These are phyloP conservation scores for Penicillium arizonense DNA, from an alignment of 495 filamentous ascomycete species.

Conservation along the genomic window DNA sequence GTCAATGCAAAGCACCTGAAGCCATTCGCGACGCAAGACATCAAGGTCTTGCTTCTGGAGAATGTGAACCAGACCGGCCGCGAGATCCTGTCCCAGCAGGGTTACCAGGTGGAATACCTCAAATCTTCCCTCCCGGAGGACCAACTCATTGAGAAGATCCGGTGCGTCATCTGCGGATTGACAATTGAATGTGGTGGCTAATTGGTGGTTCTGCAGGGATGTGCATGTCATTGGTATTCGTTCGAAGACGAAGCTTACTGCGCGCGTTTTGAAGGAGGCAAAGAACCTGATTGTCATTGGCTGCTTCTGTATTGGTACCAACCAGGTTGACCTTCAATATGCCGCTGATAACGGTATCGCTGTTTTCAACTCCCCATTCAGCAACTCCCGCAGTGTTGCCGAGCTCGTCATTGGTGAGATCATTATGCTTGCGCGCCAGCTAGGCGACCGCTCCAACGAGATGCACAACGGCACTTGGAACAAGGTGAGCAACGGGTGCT, in stretches of 20 bases:
- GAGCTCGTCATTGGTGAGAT: slow-evolving; percentile 95
- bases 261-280: slow-evolving; percentile 80
- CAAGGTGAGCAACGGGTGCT: slow-evolving; percentile 93
- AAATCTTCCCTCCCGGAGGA: slow-evolving; percentile 90
- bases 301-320: slow-evolving; percentile 99
- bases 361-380: slow-evolving; percentile 99
- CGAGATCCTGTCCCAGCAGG: slow-evolving; percentile 78
- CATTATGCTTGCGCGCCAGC: slow-evolving; percentile 84
- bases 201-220: slow-evolving; percentile 53
- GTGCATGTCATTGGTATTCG: slow-evolving; percentile 98
- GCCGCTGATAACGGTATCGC: slow-evolving; percentile 90
- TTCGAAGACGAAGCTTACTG: slow-evolving; percentile 93
- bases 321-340: slow-evolving; percentile 93
- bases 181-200: slow-evolving; percentile 1
- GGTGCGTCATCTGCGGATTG: slow-evolving; percentile 46
- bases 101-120: slow-evolving; percentile 92
- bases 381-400: slow-evolving; percentile 94
- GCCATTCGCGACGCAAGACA: slow-evolving; percentile 90
- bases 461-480: slow-evolving; percentile 97
- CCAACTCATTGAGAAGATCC: slow-evolving; percentile 93
- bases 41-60: slow-evolving; percentile 94
- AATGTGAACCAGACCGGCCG: slow-evolving; percentile 91
- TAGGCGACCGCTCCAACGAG: slow-evolving; percentile 91
- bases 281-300: slow-evolving; percentile 94
- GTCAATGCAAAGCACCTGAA: slow-evolving; percentile 75